A percentile compares a stretch with the other conserved stretches of the same genome.
phyloP scores from a whole-genome alignment of 352 stramenopile species.

The Elongisporangium prolatum region DNA sequence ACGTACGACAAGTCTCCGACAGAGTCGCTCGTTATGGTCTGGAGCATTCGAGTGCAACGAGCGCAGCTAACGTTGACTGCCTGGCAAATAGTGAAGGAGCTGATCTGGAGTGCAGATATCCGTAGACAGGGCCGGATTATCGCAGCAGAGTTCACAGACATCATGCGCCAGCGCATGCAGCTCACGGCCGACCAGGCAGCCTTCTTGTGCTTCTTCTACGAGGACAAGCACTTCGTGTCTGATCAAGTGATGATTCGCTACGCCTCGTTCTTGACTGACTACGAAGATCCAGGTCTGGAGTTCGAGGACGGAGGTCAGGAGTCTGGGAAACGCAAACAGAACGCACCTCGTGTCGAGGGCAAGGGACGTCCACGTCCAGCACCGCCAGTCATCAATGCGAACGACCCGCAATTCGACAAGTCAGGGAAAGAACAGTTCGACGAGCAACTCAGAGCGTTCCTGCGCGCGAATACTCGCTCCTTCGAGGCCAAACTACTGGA shows the following conservation, averaged over 20 bases:
- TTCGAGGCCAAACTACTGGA: constrained; percentile 34
- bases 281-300: constrained; percentile 60
- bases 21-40: constrained; percentile 69
- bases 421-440: constrained; percentile 2
- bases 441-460: constrained; percentile 36
- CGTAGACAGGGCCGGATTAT: constrained; percentile 49
- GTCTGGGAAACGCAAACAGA: constrained; percentile 2
- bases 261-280: constrained; percentile 67
- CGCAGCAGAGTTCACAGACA: constrained; percentile 33
- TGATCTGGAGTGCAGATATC: constrained; percentile 37
- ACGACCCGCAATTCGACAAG: constrained; percentile 1
- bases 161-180: constrained; percentile 37
- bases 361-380: constrained; percentile 17
- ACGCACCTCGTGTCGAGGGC: constrained; percentile 8
- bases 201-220: constrained; percentile 77
- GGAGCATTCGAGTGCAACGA: constrained; percentile 55
- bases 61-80: constrained; percentile 28
- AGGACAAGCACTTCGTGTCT: constrained; percentile 54
- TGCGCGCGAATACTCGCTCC: constrained; percentile 27
- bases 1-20: constrained; percentile 53
- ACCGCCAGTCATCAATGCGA: constrained; percentile 1
- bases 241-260: constrained; percentile 66
- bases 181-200: constrained; percentile 61
- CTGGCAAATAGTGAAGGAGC: constrained; percentile 52
- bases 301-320: constrained; percentile 6